Evolutionary conservation across 2,329 filamentous ascomycete species (phyloP), one percentile per base, ranked within the genome.

Genomic region (Endoconidiophora polonica): DNA sequence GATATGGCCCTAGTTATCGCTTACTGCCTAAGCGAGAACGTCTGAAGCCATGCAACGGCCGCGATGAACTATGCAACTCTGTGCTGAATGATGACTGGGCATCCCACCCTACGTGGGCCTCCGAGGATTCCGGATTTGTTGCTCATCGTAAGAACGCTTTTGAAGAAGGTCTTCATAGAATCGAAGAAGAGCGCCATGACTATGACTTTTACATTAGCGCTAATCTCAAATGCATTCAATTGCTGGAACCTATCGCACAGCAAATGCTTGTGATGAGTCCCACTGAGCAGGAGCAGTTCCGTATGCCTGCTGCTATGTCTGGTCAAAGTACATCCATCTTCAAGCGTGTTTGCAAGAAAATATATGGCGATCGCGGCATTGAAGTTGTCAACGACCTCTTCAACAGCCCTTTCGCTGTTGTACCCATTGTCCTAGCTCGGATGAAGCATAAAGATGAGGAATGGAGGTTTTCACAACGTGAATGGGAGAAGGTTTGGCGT

Each of bases 401-500:
- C 61, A 72, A 73, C 40, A 76, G 84, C 49, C 91, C 91, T 0
- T 88, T 84, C 59, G 80, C 81, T 38, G 88, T 96, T 2, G 79
- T 98, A 2, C 91, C 91, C 0, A 79, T 96, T 37, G 76, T 98
- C 24, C 70, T 98, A 54, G 82, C 85, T 47, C 78, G 91, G 10
- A 73, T 98, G 58, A 96, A 96, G 67, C 86, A 93, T 59, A 95
- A 96, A 63, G 81, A 93, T 42, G 91, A 98, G 63, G 88, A 96
- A 59, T 98, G 91, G 91, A 86, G 94, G 56, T 88, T 93, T 57
- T 90, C 86, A 4, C 88, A 85, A 71, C 86, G 91, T 29, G 93
- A 98, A 62, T 98, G 91, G 91, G 88, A 96, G 64, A 95, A 95
- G 66, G 87, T 98, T 5, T 98, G 91, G 91, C 86, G 91, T 55